A percentile compares a stretch with the other conserved stretches of the same genome.
phyloP scores from a whole-genome alignment of 75 land plant species.

The Selaginella tamariscina region DNA sequence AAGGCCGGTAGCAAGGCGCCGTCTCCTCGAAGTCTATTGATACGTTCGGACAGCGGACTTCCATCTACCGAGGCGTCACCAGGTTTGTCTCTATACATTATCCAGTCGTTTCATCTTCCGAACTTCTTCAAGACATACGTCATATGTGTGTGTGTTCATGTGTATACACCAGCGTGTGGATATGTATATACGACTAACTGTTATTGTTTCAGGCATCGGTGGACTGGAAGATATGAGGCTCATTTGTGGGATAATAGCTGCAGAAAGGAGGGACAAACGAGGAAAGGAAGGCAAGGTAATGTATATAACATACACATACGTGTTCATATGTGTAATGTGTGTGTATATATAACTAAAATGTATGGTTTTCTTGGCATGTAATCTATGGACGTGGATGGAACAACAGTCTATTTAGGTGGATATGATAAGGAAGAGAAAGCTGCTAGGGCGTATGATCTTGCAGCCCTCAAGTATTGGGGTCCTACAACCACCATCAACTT shows the following conservation, averaged over 20 bases:
- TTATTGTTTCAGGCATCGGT: conserved; percentile 57
- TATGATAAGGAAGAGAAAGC: conserved; percentile 95
- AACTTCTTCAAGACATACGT: too few relatives aligned
- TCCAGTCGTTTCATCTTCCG: too few relatives aligned
- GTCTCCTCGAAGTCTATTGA: conserved; percentile 78
- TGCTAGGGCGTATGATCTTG: conserved; percentile 84
- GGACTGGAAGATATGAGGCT: conserved; percentile 93
- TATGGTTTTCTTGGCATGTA: too few relatives aligned
- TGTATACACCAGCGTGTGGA: too few relatives aligned
- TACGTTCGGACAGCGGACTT: conserved; percentile 84
- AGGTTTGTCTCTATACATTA: conserved; percentile 29
- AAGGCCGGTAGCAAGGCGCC: conserved; percentile 34
- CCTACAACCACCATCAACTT: conserved; percentile 76
- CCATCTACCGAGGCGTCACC: conserved; percentile 82
- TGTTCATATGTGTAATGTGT: too few relatives aligned
- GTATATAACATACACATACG: too few relatives aligned
- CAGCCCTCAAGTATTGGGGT: conserved; percentile 95
- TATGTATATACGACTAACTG: not conserved
- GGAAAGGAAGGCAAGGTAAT: conserved; percentile 89
- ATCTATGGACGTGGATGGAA: too few relatives aligned
- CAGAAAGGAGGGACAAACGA: conserved; percentile 89
- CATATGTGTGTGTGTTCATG: too few relatives aligned
- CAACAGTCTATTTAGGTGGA: conserved; percentile 51
- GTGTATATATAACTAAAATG: too few relatives aligned
- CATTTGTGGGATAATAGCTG: conserved; percentile 96